Percentiles rank a stretch among this genome's conserved stretches.
These are phyloP conservation scores for Pseudogymnoascus sp. DNA, from an alignment of 2,329 filamentous ascomycete genomes.

Conservation along the genomic window DNA sequence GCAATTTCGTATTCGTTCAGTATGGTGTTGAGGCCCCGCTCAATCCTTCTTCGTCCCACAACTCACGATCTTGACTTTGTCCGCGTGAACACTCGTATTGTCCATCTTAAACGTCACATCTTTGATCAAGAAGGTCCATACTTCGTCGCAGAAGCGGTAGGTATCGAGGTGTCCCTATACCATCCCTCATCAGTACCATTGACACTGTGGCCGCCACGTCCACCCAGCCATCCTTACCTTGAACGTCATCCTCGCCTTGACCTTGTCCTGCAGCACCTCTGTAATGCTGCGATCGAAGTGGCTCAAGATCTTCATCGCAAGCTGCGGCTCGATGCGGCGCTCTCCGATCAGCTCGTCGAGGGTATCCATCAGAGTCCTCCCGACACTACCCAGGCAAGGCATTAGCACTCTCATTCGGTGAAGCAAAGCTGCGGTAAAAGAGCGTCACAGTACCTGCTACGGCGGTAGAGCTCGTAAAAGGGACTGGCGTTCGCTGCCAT, in stretches of 20 bases:
- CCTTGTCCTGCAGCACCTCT: conserved; percentile 83
- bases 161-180: conserved; percentile 87
- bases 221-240: conserved; percentile 57
- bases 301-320: conserved; percentile 95
- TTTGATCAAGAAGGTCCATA: conserved; percentile 99
- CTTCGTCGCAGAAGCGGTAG: conserved; percentile 98
- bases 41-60: conserved; percentile 55
- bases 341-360: conserved; percentile 95
- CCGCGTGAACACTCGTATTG: conserved; percentile 64
- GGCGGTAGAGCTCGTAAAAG: conserved; percentile 93
- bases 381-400: conserved; percentile 57
- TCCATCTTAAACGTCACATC: conserved; percentile 99
- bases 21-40: not conserved
- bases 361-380: conserved; percentile 86
- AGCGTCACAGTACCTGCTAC: conserved; percentile 71
- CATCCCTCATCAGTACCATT: conserved; percentile 18
- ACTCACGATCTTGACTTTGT: conserved; percentile 97
- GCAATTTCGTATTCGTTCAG: not conserved
- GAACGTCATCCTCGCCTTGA: conserved; percentile 85
- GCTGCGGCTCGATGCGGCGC: conserved; percentile 90
- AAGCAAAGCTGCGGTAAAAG: conserved; percentile 28
- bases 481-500: conserved; percentile 49
- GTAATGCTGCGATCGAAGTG: conserved; percentile 94
- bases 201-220: not conserved
- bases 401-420: conserved; percentile 20